Conservation (phyloP, 192 early-diverging fungal species). For the Coemansia sp. region DNA sequence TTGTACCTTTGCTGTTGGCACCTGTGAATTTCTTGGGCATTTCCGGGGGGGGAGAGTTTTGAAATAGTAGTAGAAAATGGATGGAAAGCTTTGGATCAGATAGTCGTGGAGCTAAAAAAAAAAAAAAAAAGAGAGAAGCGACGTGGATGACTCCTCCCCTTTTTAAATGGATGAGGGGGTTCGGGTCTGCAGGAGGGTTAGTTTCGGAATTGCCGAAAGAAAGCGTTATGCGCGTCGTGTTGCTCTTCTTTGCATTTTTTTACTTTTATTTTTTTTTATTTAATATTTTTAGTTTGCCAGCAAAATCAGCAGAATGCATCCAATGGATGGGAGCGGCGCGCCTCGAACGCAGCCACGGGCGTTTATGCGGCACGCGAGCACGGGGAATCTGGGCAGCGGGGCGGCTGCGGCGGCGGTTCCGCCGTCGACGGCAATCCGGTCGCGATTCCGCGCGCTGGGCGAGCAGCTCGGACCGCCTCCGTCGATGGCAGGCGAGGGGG, state of each 20-base stretch:
- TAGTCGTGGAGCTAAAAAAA: too few relatives aligned
- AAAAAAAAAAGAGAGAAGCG: background rate
- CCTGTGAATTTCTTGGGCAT: conserved; percentile 65
- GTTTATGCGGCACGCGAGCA: conserved; percentile 1
- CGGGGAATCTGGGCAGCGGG: background rate
- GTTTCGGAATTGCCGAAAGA: background rate
- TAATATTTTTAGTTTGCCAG: background rate
- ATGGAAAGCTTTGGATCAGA: background rate
- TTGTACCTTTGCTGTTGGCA: conserved; percentile 58
- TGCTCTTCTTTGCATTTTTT: background rate
- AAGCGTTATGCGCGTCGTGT: background rate
- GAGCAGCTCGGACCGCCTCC: conserved; percentile 15
- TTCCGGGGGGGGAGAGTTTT: background rate
- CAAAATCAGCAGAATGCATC: too few relatives aligned
- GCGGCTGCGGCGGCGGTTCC: conserved; percentile 1
- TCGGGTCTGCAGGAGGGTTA: background rate
- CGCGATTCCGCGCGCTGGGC: conserved; percentile 32
- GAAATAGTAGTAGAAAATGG: background rate
- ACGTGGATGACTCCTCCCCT: background rate
- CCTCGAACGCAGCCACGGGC: background rate
- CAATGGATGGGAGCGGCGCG: background rate
- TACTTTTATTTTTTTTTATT: background rate
- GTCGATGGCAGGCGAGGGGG: background rate
- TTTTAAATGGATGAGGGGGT: background rate
- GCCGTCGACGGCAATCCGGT: conserved; percentile 45